Evolutionary conservation across 768 basidiomycete genomes (phyloP), one percentile per base, ranked within the genome.

Genomic region (Leccinum pellstonianum): DNA sequence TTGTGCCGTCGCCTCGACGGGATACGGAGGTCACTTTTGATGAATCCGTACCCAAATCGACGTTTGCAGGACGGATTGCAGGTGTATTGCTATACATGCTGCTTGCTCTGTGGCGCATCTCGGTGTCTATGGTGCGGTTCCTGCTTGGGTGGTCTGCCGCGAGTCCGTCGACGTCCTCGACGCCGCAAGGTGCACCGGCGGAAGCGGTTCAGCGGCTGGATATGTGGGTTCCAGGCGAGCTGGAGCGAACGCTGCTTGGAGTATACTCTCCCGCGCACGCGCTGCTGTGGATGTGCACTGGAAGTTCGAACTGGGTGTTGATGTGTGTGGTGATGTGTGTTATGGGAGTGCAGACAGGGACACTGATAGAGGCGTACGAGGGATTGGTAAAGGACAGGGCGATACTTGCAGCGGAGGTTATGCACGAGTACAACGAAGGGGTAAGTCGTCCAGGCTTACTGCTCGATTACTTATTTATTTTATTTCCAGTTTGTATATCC

Each of bases 361-460:
- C 61, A 4, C 10, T 67, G 29, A 38, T 57, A 17, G 33, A 65
- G 37, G 62, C 83, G 50, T 94, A 88, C 73, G 81, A 82, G 37
- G 77, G 79, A 2, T 69, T 92, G 59, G 52, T 93, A 17, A 93
- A 90, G 69, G 92, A 94, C 76, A 84, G 80, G 64, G 83, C 81
- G 43, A 83, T 91, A 51, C 81, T 94, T 58, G 82, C 88, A 10
- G 82, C 87, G 3, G 92, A 93, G 69, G 89, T 93, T 17, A 80
- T 94, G 81, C 83, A 85, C 66, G 92, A 94, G 73, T 94, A 94
- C 66, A 89, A 94, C 62, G 78, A 85, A 70, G 84, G 83, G 75
- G 92, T 91, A 63, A 41, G 85, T 79, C 3, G 21, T 15, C 9
- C 33, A n/a, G n/a, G 19, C 14, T 4, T 4, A 11, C 17, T 19